A percentile compares a stretch with the other conserved stretches of the same genome.
These are phyloP conservation scores for Starmerella gropengiesseri DNA, from an alignment of 805 yeast genomes.

Conservation along the genomic window DNA sequence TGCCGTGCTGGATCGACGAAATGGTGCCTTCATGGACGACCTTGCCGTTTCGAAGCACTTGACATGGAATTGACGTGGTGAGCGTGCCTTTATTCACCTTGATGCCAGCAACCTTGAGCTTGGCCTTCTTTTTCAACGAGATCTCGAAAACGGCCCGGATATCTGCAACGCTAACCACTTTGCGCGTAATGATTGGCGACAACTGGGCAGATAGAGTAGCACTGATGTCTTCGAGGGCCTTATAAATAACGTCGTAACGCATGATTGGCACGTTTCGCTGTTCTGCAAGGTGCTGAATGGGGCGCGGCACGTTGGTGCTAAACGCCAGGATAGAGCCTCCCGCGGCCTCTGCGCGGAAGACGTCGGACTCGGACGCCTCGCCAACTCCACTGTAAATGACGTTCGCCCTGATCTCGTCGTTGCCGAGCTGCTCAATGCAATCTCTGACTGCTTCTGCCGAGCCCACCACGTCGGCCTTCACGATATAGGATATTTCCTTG, in stretches of 20 bases:
- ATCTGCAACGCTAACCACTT: slow-evolving; percentile 54
- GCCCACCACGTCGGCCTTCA: slow-evolving; percentile 89
- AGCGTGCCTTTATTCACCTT: slow-evolving; percentile 61
- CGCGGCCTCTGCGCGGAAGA: slow-evolving; percentile 58
- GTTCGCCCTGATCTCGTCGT: slow-evolving; percentile 65
- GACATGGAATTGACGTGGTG: slow-evolving; percentile 46
- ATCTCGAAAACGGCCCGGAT: slow-evolving; percentile 65
- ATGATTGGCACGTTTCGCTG: slow-evolving; percentile 45
- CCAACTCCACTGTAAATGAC: slow-evolving; percentile 74
- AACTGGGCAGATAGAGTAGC: slow-evolving; percentile 48
- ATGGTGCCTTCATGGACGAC: slow-evolving; percentile 48
- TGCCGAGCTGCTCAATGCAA: slow-evolving; percentile 71
- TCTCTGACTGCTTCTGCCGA: slow-evolving; percentile 89
- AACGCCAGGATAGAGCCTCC: slow-evolving; percentile 68
- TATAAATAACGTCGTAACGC: slow-evolving; percentile 72
- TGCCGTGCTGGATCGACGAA: slow-evolving; percentile 66
- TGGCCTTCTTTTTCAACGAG: slow-evolving; percentile 38
- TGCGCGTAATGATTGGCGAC: slow-evolving; percentile 55
- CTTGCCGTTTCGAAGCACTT: slow-evolving; percentile 44
- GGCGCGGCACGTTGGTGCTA: slow-evolving; percentile 59
- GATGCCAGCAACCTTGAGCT: slow-evolving; percentile 73
- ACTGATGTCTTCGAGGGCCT: slow-evolving; percentile 75
- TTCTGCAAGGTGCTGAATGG: slow-evolving; percentile 48
- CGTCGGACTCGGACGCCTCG: slow-evolving; percentile 52
- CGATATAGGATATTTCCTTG: slow-evolving; percentile 46